Evolutionary conservation across 2,329 filamentous ascomycete genomes (phyloP).

Genomic region (Stagonosporopsis rhizophila): DNA sequence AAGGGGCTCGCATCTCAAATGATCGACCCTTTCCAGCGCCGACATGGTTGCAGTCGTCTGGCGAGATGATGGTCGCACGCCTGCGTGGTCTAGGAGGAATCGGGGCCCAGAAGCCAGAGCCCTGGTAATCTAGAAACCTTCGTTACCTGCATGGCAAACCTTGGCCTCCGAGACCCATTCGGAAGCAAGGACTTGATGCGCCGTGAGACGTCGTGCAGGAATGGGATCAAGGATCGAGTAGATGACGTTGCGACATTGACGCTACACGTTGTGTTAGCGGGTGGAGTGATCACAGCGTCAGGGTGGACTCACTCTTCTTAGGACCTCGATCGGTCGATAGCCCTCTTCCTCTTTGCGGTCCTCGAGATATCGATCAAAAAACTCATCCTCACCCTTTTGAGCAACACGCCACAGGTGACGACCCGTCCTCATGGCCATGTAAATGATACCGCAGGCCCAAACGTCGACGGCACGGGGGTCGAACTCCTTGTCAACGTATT

Average conservation of each 20-base stretch:
- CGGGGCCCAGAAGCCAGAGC: slow-evolving; percentile 13
- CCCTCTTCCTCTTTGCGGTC: slow-evolving; percentile 93
- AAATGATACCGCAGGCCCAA: slow-evolving; percentile 98
- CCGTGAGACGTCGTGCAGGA: slow-evolving; percentile 88
- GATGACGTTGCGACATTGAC: slow-evolving; percentile 96
- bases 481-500: slow-evolving; percentile 94
- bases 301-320: slow-evolving; percentile 79
- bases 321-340: slow-evolving; percentile 92
- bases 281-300: not conserved
- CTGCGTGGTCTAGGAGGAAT: slow-evolving; percentile 26
- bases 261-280: slow-evolving; percentile 61
- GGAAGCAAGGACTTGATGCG: slow-evolving; percentile 94
- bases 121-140: slow-evolving; percentile 78
- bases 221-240: slow-evolving; percentile 98
- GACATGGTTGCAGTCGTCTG: slow-evolving; percentile 3
- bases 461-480: slow-evolving; percentile 97
- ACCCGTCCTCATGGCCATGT: slow-evolving; percentile 99
- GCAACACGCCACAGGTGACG: slow-evolving; percentile 97
- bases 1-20: slow-evolving; percentile 15
- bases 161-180: slow-evolving; percentile 99
- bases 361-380: slow-evolving; percentile 92
- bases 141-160: slow-evolving; percentile 93
- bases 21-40: slow-evolving; percentile 20
- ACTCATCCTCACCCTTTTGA: slow-evolving; percentile 96
- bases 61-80: slow-evolving; percentile 14